phyloP scores from a whole-genome alignment of 441 rosid species.

The Gossypium trilobum region DNA sequence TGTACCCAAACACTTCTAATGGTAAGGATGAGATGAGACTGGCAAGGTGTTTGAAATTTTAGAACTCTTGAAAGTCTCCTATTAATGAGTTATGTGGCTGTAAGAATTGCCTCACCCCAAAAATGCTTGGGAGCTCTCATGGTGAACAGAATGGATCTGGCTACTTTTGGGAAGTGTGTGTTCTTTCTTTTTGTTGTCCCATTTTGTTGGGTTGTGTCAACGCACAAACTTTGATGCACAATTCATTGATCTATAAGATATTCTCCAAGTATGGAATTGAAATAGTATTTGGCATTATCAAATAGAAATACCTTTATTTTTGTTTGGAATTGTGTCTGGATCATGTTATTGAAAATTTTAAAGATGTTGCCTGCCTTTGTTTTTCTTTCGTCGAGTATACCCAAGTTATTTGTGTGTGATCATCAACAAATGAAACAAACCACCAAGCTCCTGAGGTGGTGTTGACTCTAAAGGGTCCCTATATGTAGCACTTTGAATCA shows the following conservation, averaged over 20 bases:
- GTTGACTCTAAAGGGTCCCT: not conserved
- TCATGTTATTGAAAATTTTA: not conserved
- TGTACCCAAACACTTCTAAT: not conserved
- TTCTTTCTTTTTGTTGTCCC: not conserved
- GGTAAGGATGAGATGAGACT: not conserved
- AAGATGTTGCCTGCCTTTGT: not conserved
- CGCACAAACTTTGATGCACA: not conserved
- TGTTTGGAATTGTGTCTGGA: not conserved
- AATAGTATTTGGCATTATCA: not conserved
- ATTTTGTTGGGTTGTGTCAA: not conserved
- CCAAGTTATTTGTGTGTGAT: not conserved
- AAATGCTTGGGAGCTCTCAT: not conserved
- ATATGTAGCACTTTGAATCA: not conserved
- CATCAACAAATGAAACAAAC: not conserved
- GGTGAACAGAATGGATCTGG: not conserved
- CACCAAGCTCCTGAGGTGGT: not conserved
- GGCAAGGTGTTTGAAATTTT: not conserved
- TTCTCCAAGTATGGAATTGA: not conserved
- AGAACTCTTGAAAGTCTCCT: not conserved
- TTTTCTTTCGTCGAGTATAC: not conserved
- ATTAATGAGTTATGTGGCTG: not conserved
- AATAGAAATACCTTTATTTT: not conserved
- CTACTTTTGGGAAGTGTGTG: not conserved
- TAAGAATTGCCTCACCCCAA: not conserved
- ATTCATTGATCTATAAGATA: not conserved